Percentiles rank a stretch among this genome's conserved stretches.
Evolutionary conservation across 768 basidiomycete genomes (phyloP).

Genomic region (Xerocomellus intermedius): DNA sequence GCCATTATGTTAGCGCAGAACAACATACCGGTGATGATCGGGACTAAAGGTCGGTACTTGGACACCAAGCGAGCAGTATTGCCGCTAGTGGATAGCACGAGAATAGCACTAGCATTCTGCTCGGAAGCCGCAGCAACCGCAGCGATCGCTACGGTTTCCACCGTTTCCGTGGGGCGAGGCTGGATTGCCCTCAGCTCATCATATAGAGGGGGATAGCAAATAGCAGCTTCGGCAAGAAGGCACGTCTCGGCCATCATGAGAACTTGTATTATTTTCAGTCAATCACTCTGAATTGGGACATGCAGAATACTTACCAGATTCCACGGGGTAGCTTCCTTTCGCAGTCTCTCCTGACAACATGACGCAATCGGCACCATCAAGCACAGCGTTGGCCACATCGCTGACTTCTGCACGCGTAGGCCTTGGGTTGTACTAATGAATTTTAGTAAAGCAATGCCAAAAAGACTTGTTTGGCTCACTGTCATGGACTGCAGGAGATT

Average conservation of each 20-base stretch:
- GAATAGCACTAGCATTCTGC: constrained; percentile 91
- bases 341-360: constrained; percentile 99
- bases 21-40: constrained; percentile 86
- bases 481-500: constrained; percentile 78
- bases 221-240: constrained; percentile 91
- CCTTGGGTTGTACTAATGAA: constrained; percentile 85
- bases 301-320: constrained; percentile 65
- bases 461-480: constrained; percentile 40
- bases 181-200: constrained; percentile 82
- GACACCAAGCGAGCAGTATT: constrained; percentile 94
- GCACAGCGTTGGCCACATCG: constrained; percentile 98
- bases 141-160: constrained; percentile 94
- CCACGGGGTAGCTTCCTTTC: constrained; percentile 94
- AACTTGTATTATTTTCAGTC: constrained; percentile 46
- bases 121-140: constrained; percentile 94
- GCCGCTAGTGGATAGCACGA: constrained; percentile 95
- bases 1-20: not conserved
- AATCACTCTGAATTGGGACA: not conserved
- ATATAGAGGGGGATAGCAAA: constrained; percentile 93
- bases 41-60: constrained; percentile 91
- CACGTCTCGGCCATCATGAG: constrained; percentile 99
- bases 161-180: constrained; percentile 86
- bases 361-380: constrained; percentile 98
- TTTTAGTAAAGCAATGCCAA: constrained; percentile 4
- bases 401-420: constrained; percentile 99